A percentile compares a stretch with the other conserved stretches of the same genome.
Evolutionary conservation across 805 yeast species (phyloP).

Genomic region (Debaryomyces hansenii): DNA sequence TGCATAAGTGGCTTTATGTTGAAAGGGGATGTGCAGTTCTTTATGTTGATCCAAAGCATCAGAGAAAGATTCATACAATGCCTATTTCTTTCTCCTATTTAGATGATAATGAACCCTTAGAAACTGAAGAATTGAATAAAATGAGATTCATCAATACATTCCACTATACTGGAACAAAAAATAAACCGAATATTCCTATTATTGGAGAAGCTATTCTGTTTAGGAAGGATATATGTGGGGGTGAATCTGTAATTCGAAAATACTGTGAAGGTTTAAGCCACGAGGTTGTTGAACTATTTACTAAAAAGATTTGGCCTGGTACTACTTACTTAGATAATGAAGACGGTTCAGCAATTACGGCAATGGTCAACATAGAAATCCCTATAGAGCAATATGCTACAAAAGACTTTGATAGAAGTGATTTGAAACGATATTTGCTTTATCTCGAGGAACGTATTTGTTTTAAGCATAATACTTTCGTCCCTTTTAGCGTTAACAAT

Average conservation of each 20-base stretch:
- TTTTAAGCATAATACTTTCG: slow-evolving; percentile 41
- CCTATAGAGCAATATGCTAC: slow-evolving; percentile 5
- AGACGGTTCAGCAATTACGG: slow-evolving; percentile 1
- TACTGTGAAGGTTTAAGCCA: slow-evolving; percentile 49
- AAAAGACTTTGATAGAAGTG: not conserved
- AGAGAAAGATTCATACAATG: slow-evolving; percentile 49
- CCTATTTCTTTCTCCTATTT: slow-evolving; percentile 56
- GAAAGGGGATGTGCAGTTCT: slow-evolving; percentile 61
- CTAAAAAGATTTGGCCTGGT: not conserved
- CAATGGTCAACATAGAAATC: slow-evolving; percentile 6
- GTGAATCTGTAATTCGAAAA: slow-evolving; percentile 50
- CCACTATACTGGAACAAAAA: slow-evolving; percentile 49
- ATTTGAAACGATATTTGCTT: not conserved
- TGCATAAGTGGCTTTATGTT: slow-evolving; percentile 68
- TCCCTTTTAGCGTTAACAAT: slow-evolving; percentile 47
- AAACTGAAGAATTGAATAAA: slow-evolving; percentile 9
- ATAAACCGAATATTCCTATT: slow-evolving; percentile 42
- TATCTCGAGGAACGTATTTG: slow-evolving; percentile 3
- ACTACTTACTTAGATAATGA: slow-evolving; percentile 3
- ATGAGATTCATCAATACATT: slow-evolving; percentile 44
- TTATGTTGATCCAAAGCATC: slow-evolving; percentile 56
- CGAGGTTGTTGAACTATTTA: not conserved
- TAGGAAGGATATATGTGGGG: slow-evolving; percentile 56
- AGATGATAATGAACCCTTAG: slow-evolving; percentile 30
- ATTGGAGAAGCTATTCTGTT: slow-evolving; percentile 54